These are phyloP conservation scores for Diddensiella caesifluorescens DNA, from an alignment of 805 yeast genomes.

Conservation along the genomic window DNA sequence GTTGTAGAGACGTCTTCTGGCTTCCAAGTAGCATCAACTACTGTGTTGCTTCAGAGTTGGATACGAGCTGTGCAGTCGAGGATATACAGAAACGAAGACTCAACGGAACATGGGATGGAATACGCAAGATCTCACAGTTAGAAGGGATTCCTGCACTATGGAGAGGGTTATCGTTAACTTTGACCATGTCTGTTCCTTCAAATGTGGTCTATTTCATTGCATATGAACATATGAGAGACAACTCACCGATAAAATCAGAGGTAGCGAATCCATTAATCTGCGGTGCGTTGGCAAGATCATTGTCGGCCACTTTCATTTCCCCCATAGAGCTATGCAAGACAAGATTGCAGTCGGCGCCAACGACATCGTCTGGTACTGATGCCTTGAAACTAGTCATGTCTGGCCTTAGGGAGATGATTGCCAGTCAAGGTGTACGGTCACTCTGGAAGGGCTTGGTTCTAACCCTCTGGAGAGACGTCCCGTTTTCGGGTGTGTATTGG, in stretches of 20 bases:
- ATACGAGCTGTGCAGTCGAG: slow-evolving; percentile 31
- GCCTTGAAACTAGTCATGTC: slow-evolving; percentile 34
- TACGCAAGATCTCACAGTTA: slow-evolving; percentile 53
- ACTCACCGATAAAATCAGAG: slow-evolving; percentile 48
- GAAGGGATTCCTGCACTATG: slow-evolving; percentile 81
- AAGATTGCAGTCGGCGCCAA: slow-evolving; percentile 62
- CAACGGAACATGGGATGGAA: slow-evolving; percentile 71
- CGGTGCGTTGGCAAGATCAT: slow-evolving; percentile 75
- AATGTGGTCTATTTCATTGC: slow-evolving; percentile 93
- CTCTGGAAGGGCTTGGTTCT: slow-evolving; percentile 80
- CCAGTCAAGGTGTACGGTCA: slow-evolving; percentile 51
- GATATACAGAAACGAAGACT: slow-evolving; percentile 41
- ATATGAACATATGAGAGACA: slow-evolving; percentile 77
- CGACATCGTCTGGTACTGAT: slow-evolving; percentile 21
- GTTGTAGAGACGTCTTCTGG: slow-evolving; percentile 38
- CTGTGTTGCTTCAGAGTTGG: slow-evolving; percentile 34
- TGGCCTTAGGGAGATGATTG: slow-evolving; percentile 50
- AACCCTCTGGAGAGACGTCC: slow-evolving; percentile 96
- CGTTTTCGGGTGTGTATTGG: slow-evolving; percentile 96
- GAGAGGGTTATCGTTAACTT: slow-evolving; percentile 80
- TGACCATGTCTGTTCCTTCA: slow-evolving; percentile 84
- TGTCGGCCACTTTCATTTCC: slow-evolving; percentile 80
- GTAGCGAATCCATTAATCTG: slow-evolving; percentile 69
- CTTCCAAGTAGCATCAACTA: slow-evolving; percentile 34
- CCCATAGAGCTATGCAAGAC: slow-evolving; percentile 88